A percentile compares a stretch with the other conserved stretches of the same genome.
phyloP scores from a whole-genome alignment of 2,329 filamentous ascomycete genomes.

The Ophiostoma quercus region DNA sequence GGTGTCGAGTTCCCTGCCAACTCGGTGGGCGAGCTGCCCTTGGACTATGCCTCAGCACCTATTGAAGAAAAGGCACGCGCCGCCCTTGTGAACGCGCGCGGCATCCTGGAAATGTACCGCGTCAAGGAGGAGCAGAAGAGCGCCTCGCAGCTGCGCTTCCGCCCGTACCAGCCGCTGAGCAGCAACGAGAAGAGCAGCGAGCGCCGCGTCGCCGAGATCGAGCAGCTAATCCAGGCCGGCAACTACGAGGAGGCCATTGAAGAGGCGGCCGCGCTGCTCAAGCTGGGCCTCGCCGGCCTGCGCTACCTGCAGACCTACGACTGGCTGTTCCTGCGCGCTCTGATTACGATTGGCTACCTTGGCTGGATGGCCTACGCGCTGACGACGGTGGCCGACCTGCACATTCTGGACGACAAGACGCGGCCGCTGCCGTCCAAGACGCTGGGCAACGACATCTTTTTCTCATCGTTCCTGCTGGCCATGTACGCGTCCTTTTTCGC shows the following conservation, averaged over 20 bases:
- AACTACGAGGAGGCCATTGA: slow-evolving; percentile 72
- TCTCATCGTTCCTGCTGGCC: slow-evolving; percentile 68
- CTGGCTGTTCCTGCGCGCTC: slow-evolving; percentile 86
- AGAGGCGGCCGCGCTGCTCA: slow-evolving; percentile 70
- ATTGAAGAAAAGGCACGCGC: slow-evolving; percentile 76
- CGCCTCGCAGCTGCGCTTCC: slow-evolving; percentile 68
- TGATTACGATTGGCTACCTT: slow-evolving; percentile 85
- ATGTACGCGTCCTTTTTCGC: slow-evolving; percentile 75
- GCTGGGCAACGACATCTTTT: slow-evolving; percentile 54
- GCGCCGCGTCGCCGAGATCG: slow-evolving; percentile 62
- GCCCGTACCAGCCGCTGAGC: slow-evolving; percentile 66
- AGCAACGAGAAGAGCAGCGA: slow-evolving; percentile 44
- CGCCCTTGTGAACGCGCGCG: slow-evolving; percentile 74
- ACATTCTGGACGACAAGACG: slow-evolving; percentile 70
- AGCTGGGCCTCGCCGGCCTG: slow-evolving; percentile 71
- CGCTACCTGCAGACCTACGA: slow-evolving; percentile 97
- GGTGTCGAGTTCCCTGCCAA: slow-evolving; percentile 91
- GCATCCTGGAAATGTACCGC: slow-evolving; percentile 90
- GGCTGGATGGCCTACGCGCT: slow-evolving; percentile 94
- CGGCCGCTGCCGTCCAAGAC: slow-evolving; percentile 60
- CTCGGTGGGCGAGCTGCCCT: slow-evolving; percentile 85
- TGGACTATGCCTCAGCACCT: slow-evolving; percentile 71
- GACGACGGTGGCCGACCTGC: slow-evolving; percentile 80
- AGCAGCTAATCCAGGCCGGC: slow-evolving; percentile 58
- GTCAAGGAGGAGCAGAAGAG: slow-evolving; percentile 88